Base-by-base conservation (phyloP, 768 basidiomycete species). In the Mycena chlorophos region DNA sequence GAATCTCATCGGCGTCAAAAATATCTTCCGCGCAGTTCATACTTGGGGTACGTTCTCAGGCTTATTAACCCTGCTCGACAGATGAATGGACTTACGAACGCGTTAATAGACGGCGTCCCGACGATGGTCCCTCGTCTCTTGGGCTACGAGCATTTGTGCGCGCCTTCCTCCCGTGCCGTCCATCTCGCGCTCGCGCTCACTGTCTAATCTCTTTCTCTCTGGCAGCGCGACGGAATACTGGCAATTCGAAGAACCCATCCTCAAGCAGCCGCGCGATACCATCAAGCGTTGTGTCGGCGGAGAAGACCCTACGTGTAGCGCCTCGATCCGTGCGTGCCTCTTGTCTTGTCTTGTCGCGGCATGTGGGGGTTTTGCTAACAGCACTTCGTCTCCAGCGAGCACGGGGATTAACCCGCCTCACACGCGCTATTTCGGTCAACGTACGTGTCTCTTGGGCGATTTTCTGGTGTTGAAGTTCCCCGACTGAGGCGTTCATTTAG, bases 211-310 rank as follows among this genome's bases (percentile, higher is more conserved):
- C n/a, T 37, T 10, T 37, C n/a, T 37, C n/a, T 10, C 34, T 37
- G 34, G 34, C 34, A 37, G 34, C 34, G 34, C 34, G n/a, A 37
- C 34, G n/a, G 34, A 37, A 37, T 61, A 58, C 29, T 61, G 60
- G 60, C 60, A 57, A 48, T 42, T 49, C 39, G 13, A 49, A 5
- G 60, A 61, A 4, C 56, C 60, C 23, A 43, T 53, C 4, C 57
- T 51, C 27, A 29, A 5, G 5, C 26, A 29, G n/a, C 48, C 57
- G 13, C 40, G 55, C n/a, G 52, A 50, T 16, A 61, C 51, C 22
- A 39, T 30, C 5, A 52, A 40, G 20, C 52, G 56, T 30, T 29
- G 40, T 3, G 27, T 30, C 25, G 26, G 49, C 20, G 48, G 51
- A 20, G 60, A 61, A 25, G 60, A 61, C 30, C 57, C 47, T 14